Percentiles rank a stretch among this genome's conserved stretches.
These are phyloP conservation scores for Aspergillus aculeatus DNA, from an alignment of 2,329 filamentous ascomycete species.

Conservation along the genomic window DNA sequence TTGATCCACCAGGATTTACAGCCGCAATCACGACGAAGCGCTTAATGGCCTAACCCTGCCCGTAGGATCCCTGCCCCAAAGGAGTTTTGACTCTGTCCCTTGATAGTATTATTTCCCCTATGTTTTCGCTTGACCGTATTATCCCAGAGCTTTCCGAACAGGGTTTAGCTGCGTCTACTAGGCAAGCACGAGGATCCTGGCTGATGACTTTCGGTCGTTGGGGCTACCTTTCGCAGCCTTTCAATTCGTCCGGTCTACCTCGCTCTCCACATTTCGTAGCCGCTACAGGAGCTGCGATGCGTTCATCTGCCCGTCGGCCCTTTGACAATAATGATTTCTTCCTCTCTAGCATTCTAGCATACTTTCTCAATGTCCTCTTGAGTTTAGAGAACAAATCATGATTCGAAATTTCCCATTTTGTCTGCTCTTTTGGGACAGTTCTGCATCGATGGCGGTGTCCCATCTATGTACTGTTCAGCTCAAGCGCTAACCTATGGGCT, in stretches of 20 bases:
- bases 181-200: slow-evolving; percentile 9
- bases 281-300: slow-evolving; percentile 11
- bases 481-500: slow-evolving; percentile 24
- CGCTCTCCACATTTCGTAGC: slow-evolving; percentile 11
- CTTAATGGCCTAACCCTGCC: slow-evolving; percentile 14
- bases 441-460: not conserved
- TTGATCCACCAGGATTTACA: slow-evolving; percentile 17
- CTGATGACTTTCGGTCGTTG: slow-evolving; percentile 9
- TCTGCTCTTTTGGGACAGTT: not conserved
- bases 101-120: not conserved
- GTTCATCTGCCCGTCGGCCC: slow-evolving; percentile 7
- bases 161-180: slow-evolving; percentile 7
- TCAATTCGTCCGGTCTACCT: slow-evolving; percentile 4
- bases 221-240: slow-evolving; percentile 8
- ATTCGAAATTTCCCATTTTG: not conserved
- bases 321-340: not conserved
- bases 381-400: not conserved
- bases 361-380: not conserved
- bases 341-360: slow-evolving; percentile 8
- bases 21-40: slow-evolving; percentile 20
- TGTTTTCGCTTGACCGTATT: slow-evolving; percentile 1
- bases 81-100: not conserved
- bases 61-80: not conserved
- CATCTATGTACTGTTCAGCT: not conserved
- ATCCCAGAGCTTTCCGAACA: slow-evolving; percentile 6